phyloP scores from a whole-genome alignment of 2,329 filamentous ascomycete genomes.

The Cordyceps cicadae region DNA sequence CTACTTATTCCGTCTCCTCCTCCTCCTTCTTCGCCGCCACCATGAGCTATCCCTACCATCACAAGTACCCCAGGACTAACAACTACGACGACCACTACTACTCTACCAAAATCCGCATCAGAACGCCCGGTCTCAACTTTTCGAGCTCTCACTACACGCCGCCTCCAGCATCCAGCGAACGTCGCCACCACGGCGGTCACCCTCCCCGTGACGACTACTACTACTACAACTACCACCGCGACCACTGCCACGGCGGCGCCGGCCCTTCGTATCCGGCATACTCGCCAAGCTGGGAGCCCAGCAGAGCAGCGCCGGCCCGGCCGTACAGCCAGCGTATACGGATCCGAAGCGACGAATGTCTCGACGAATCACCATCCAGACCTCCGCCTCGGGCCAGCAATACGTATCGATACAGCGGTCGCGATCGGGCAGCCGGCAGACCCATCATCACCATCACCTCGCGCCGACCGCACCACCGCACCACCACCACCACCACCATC shows the following conservation, averaged over 20 bases:
- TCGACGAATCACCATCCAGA: conserved; percentile 29
- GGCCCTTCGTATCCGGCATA: conserved; percentile 4
- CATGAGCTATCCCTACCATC: not conserved
- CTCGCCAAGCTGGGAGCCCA: conserved; percentile 13
- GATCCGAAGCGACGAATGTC: conserved; percentile 22
- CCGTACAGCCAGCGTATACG: conserved; percentile 1
- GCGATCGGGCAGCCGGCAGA: conserved; percentile 23
- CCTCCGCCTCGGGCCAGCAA: conserved; percentile 26
- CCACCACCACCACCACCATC: conserved; percentile 18
- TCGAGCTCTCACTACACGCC: not conserved
- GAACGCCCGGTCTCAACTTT: not conserved
- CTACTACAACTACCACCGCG: not conserved
- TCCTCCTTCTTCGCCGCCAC: not conserved
- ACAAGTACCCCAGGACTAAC: not conserved
- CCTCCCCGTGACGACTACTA: not conserved
- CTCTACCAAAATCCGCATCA: not conserved
- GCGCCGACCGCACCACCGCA: not conserved
- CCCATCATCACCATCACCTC: conserved; percentile 20
- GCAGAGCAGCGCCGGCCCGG: conserved; percentile 9
- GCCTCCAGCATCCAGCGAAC: not conserved
- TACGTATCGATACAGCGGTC: conserved; percentile 33
- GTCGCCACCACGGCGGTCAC: not conserved
- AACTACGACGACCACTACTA: not conserved
- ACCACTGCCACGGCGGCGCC: conserved; percentile 3
- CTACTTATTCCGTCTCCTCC: not conserved